Base-by-base conservation (phyloP, 2,329 filamentous ascomycete genomes). In the Pyrenochaeta sp. region DNA sequence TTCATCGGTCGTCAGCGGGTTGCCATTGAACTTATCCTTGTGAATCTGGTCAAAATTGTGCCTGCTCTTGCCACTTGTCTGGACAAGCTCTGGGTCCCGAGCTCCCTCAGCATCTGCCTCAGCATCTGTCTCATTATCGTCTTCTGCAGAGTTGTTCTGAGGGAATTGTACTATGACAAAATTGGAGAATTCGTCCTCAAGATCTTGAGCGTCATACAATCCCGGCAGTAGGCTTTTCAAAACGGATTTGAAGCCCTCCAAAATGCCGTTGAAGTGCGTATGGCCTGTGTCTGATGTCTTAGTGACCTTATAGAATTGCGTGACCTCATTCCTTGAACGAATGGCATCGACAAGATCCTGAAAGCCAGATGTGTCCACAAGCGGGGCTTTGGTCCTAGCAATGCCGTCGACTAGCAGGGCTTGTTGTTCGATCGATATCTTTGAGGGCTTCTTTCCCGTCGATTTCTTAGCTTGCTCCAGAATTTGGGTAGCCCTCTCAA, bases 291-390 rank as follows among this genome's bases (percentile, higher is more conserved):
- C 64, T 19, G 40, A 36, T 2, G 46, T 44, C 10, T 51, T 27
- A 9, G 51, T 40, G 12, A 49, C 22, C 22, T 37, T 47, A 34
- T 66, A 61, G 39, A 47, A 64, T 30, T 63, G 39, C 7, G 40
- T 54, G 22, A 66, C 56, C 32, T 69, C 66, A 45, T 62, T 69
- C 39, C 64, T 47, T 10, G 52, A 19, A 6, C 66, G 62, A 28
- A 69, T 61, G n/a, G 66, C 66, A 39, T 67, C 64, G 5, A 45
- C 37, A 22, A 67, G 52, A 46, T 69, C 60, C 9, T 37, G 40
- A 5, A 69, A 37, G 6, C 62, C 62, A 2, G 57, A 59, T 2
- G 32, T 55, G 51, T 67, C 64, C 13, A 50, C 37, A 5, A 62
- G 46, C 25, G 61, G 60, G 19, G 44, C 28, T 8, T 52, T 59